phyloP scores from a whole-genome alignment of 2,329 filamentous ascomycete species.

The Clarireedia homoeocarpa region DNA sequence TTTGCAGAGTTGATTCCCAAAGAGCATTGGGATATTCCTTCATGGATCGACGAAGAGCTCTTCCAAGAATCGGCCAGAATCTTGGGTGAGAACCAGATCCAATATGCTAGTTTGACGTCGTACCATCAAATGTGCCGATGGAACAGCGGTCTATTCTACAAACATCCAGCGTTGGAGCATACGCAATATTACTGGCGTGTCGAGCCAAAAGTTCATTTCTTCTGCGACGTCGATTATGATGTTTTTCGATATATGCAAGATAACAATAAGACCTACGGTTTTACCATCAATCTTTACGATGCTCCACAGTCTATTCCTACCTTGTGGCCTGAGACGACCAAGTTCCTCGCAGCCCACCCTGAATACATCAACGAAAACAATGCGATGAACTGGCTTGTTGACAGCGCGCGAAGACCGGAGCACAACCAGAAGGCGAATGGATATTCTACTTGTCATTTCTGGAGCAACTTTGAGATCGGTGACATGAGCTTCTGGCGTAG shows the following conservation, averaged over 20 bases:
- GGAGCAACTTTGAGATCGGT: slow-evolving; percentile 97
- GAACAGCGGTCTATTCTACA: slow-evolving; percentile 98
- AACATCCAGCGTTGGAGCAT: slow-evolving; percentile 77
- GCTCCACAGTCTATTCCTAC: slow-evolving; percentile 76
- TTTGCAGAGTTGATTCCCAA: slow-evolving; percentile 75
- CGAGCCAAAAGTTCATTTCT: slow-evolving; percentile 97
- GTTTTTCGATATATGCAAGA: slow-evolving; percentile 98
- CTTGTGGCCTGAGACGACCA: slow-evolving; percentile 91
- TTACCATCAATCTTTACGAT: slow-evolving; percentile 96
- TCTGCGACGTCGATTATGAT: slow-evolving; percentile 97
- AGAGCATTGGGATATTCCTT: slow-evolving; percentile 87
- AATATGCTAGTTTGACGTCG: slow-evolving; percentile 81
- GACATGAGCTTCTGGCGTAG: slow-evolving; percentile 91
- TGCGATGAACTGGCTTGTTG: slow-evolving; percentile 80
- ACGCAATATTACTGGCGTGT: slow-evolving; percentile 96
- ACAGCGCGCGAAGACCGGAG: slow-evolving; percentile 66
- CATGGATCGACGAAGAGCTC: slow-evolving; percentile 85
- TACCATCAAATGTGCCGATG: slow-evolving; percentile 99
- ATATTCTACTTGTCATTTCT: slow-evolving; percentile 98
- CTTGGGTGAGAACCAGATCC: slow-evolving; percentile 75
- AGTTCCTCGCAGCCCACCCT: slow-evolving; percentile 80
- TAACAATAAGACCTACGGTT: slow-evolving; percentile 97
- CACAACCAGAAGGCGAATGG: slow-evolving; percentile 78
- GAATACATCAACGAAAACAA: slow-evolving; percentile 77
- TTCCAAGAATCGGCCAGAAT: slow-evolving; percentile 79